phyloP scores from a whole-genome alignment of 2,329 filamentous ascomycete genomes.

The Fusarium kyushuense region DNA sequence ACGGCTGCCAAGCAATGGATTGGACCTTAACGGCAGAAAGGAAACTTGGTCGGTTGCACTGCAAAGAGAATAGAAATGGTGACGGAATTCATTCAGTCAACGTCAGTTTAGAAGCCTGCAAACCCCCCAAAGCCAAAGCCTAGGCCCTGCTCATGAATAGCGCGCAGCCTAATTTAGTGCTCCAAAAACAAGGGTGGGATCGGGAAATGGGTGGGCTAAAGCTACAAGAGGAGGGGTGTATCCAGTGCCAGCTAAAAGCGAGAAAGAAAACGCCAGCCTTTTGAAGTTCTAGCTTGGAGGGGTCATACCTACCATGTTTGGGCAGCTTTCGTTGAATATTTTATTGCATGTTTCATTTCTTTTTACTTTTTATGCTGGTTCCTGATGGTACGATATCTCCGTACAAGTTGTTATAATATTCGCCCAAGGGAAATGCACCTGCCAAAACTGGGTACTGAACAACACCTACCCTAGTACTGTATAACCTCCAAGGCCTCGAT shows the following conservation, averaged over 20 bases:
- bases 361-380: background rate
- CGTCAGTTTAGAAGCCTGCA: slow-evolving; percentile 14
- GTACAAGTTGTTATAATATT: background rate
- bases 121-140: slow-evolving; percentile 5
- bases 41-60: slow-evolving; percentile 16
- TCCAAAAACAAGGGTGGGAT: slow-evolving; percentile 35
- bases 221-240: slow-evolving; percentile 15
- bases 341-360: slow-evolving; percentile 3
- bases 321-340: slow-evolving; percentile 9
- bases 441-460: background rate
- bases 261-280: slow-evolving; percentile 20
- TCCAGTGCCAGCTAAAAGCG: background rate
- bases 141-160: slow-evolving; percentile 15
- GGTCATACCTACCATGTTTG: slow-evolving; percentile 25
- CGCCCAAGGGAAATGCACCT: background rate
- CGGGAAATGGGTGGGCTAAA: slow-evolving; percentile 31
- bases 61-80: slow-evolving; percentile 21
- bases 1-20: slow-evolving; percentile 13
- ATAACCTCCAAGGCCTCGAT: background rate
- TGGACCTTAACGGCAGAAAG: slow-evolving; percentile 17
- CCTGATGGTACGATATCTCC: background rate
- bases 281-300: slow-evolving; percentile 31
- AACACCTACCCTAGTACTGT: background rate
- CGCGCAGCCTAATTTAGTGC: slow-evolving; percentile 6
- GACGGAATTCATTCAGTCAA: slow-evolving; percentile 33